phyloP scores from a whole-genome alignment of 257 asterid species.

The Leptodermis oblonga region DNA sequence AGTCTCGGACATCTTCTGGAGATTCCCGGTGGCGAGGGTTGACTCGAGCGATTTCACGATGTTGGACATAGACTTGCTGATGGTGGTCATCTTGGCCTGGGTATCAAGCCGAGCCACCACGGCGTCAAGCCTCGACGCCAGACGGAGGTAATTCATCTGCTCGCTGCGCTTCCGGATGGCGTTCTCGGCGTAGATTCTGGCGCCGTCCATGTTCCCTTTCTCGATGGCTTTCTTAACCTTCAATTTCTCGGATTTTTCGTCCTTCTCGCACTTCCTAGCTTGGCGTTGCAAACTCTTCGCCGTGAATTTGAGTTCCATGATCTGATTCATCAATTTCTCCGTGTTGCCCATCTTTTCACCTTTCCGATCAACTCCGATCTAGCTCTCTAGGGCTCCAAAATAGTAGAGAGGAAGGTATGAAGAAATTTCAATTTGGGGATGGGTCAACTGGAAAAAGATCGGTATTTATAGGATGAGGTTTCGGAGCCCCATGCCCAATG shows the following conservation, averaged over 20 bases:
- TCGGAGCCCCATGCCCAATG: not conserved
- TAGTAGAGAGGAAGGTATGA: not conserved
- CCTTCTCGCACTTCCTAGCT: conserved; percentile 90
- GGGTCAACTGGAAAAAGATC: not conserved
- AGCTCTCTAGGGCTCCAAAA: not conserved
- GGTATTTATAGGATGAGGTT: not conserved
- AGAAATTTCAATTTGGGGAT: conserved; percentile 1
- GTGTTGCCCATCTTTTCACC: conserved; percentile 76
- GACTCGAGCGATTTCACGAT: conserved; percentile 90
- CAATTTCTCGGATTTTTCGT: conserved; percentile 83
- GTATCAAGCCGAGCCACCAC: conserved; percentile 96
- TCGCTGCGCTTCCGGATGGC: conserved; percentile 93
- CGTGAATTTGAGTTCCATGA: conserved; percentile 92
- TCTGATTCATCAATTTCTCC: conserved; percentile 84
- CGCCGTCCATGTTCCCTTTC: conserved; percentile 99
- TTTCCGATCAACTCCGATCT: not conserved
- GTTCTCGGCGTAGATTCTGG: conserved; percentile 97
- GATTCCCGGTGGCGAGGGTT: conserved; percentile 70
- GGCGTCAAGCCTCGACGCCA: conserved; percentile 90
- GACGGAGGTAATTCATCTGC: conserved; percentile 94
- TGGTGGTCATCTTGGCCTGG: conserved; percentile 83
- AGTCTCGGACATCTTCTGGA: conserved; percentile 97
- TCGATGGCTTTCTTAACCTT: conserved; percentile 95
- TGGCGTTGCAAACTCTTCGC: conserved; percentile 83
- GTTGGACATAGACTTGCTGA: conserved; percentile 80